A percentile compares a stretch with the other conserved stretches of the same genome.
Conservation (phyloP, 2,329 filamentous ascomycete species). For the Colletotrichum truncatum region DNA sequence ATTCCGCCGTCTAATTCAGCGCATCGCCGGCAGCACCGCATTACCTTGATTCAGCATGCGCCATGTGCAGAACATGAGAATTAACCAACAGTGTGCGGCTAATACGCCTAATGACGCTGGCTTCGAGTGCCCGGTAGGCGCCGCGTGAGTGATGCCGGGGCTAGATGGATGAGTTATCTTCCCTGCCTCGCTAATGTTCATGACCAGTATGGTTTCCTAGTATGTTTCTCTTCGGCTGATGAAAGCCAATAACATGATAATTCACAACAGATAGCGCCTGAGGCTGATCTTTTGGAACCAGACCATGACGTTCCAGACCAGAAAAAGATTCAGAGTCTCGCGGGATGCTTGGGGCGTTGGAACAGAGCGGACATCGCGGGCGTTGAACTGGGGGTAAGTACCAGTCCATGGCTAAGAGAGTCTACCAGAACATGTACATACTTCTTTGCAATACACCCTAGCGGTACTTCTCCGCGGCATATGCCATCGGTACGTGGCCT, state of each 20-base stretch:
- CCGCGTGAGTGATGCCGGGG: neutral
- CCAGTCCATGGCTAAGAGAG: neutral
- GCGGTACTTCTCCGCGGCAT: constrained; percentile 9
- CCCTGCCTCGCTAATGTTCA: neutral
- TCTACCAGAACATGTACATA: neutral
- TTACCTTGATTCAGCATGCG: constrained; percentile 16
- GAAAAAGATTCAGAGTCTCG: neutral
- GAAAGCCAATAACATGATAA: neutral
- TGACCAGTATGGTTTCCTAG: neutral
- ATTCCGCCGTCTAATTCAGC: constrained; percentile 10
- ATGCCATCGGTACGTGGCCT: neutral
- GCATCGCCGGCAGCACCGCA: neutral
- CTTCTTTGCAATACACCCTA: neutral
- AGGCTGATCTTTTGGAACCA: constrained; percentile 3
- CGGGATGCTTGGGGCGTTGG: constrained; percentile 9
- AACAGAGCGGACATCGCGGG: neutral
- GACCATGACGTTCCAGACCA: constrained; percentile 11
- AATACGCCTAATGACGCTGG: too few species aligned
- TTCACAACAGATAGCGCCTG: neutral
- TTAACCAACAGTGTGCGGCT: neutral
- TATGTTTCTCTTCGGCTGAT: neutral
- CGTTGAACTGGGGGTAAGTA: neutral
- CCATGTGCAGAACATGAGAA: neutral
- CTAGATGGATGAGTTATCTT: neutral
- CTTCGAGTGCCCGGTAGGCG: neutral